Base-by-base conservation (phyloP, 129 eudicot species). In the Pittosporum tobira region DNA sequence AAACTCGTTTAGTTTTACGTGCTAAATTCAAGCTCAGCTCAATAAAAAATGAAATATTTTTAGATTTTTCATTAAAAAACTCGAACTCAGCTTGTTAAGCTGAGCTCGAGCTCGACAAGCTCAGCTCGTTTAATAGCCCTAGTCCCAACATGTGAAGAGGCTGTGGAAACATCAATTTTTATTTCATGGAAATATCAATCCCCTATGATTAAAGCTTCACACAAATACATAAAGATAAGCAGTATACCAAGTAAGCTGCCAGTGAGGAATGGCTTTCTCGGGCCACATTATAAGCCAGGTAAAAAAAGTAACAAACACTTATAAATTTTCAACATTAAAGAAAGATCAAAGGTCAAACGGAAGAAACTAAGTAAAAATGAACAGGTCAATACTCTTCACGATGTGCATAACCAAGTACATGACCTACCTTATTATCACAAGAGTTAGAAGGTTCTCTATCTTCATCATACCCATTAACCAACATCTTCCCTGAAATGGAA, bases 401-500 rank as follows among this genome's bases (percentile, higher is more conserved):
- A 6, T 10, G 25, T 2, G 23, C n/a, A 40, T 19, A 52, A 69
- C 28, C 47, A 55, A 36, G 29, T 55, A 48, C 28, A 24, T n/a
- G 40, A 36, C 44, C 15, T 67, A 79, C 93, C 85, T 70, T 30
- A 51, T 67, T 64, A 51, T 51, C 57, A 65, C 43, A 29, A 59
- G 68, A 42, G 47, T 81, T 44, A 44, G 63, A 63, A 26, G 58
- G 61, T 48, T 78, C 75, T 24, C 29, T 68, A 46, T 73, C 85
- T 63, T 51, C 80, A 57, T 68, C 71, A 38, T 34, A 18, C 48
- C 69, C 80, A 40, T 71, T 62, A 34, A 50, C 61, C 36, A 48
- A 27, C 94, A 85, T 85, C 18, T 60, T 73, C 46, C 88, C 82
- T 73, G 75, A 55, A 62, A 34, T 15, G 31, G 38, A 57, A 68